A percentile compares a stretch with the other conserved stretches of the same genome.
phyloP scores from a whole-genome alignment of 331 rosid genomes.

The Telfairia occidentalis region DNA sequence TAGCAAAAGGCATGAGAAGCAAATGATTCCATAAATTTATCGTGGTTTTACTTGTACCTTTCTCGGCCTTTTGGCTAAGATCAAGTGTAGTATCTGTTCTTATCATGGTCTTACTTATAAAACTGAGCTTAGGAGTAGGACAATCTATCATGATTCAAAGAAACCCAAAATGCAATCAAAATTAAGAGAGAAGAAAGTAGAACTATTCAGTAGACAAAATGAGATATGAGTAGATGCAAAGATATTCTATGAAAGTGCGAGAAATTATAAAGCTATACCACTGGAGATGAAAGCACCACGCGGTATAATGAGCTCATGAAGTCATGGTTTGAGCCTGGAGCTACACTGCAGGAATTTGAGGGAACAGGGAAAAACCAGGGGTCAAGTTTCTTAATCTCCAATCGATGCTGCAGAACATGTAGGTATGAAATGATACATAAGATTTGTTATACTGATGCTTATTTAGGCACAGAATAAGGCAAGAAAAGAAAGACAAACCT shows the following conservation, averaged over 20 bases:
- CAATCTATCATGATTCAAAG: not conserved
- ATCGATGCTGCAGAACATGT: conserved; percentile 37
- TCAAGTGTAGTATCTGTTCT: no score
- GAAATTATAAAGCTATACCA: conserved; percentile 36
- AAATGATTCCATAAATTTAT: not conserved
- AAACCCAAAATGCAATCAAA: not conserved
- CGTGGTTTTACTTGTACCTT: not conserved
- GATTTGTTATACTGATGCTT: not conserved
- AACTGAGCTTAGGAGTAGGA: not conserved
- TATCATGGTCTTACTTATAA: not conserved
- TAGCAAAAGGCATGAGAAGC: not conserved
- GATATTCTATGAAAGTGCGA: not conserved
- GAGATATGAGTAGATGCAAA: not conserved
- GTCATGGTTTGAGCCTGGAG: conserved; percentile 91
- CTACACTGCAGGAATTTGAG: conserved; percentile 43
- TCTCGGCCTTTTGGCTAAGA: no score
- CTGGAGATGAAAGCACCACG: conserved; percentile 82
- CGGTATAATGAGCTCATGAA: conserved; percentile 55
- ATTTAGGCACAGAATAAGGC: not conserved
- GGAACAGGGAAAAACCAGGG: conserved; percentile 94
- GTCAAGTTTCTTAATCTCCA: conserved; percentile 41
- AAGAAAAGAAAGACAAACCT: conserved; percentile 4
- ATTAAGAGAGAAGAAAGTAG: not conserved
- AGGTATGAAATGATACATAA: conserved; percentile 4
- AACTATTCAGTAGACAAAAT: not conserved